Conservation (phyloP, 139 green algal species). For the Tetratostichococcus sp. region DNA sequence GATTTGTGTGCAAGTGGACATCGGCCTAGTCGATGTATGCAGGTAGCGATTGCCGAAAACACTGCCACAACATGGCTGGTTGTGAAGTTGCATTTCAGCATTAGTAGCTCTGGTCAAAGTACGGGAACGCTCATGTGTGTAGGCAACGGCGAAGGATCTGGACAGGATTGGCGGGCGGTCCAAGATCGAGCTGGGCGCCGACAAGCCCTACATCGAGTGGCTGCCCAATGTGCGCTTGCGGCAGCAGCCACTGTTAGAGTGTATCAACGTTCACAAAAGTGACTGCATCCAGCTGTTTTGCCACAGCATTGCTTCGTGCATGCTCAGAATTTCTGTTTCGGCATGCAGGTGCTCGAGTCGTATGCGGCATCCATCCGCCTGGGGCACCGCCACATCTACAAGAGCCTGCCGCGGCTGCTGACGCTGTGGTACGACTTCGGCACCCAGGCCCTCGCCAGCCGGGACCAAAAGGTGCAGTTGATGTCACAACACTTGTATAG, state of each 20-base stretch:
- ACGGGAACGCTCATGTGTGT: not conserved
- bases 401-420: slow-evolving; percentile 86
- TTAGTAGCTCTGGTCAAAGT: too few relatives aligned
- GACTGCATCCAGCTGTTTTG: too few relatives aligned
- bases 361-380: slow-evolving; percentile 66
- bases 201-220: slow-evolving; percentile 57
- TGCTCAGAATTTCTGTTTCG: not conserved
- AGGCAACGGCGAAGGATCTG: not conserved
- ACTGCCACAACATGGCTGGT: too few relatives aligned
- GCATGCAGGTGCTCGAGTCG: slow-evolving; percentile 37
- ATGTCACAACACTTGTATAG: too few relatives aligned
- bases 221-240: slow-evolving; percentile 30
- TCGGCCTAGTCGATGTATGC: too few relatives aligned
- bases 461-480: not conserved
- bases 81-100: too few relatives aligned
- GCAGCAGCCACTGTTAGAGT: too few relatives aligned
- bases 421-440: slow-evolving; percentile 94
- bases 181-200: slow-evolving; percentile 45
- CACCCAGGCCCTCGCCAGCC: slow-evolving; percentile 1
- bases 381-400: slow-evolving; percentile 67
- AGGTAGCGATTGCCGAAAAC: too few relatives aligned
- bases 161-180: slow-evolving; percentile 43
- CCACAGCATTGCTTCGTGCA: too few relatives aligned
- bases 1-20: too few relatives aligned
- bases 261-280: too few relatives aligned